Percentiles rank a stretch among this genome's conserved stretches.
Evolutionary conservation across 23 red algal genomes (phyloP).

Genomic region (Agarophyton chilense): DNA sequence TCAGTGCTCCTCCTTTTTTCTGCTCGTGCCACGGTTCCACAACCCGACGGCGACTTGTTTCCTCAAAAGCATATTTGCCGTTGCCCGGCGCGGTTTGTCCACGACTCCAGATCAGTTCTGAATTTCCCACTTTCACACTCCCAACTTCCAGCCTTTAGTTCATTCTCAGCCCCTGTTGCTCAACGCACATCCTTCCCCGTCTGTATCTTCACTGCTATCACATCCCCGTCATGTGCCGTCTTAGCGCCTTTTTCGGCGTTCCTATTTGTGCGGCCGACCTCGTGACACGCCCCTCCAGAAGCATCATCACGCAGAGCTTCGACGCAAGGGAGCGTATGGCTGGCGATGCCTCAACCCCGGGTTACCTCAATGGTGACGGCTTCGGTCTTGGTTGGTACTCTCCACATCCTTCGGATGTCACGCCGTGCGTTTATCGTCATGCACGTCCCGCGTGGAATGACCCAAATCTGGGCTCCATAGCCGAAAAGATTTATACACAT

Average conservation of each 20-base stretch:
- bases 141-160: too few species aligned
- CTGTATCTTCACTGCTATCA: background rate
- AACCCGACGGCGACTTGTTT: too few species aligned
- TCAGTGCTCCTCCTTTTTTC: background rate
- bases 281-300: slow-evolving; percentile 80
- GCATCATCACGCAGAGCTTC: slow-evolving; percentile 85
- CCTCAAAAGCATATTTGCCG: too few species aligned
- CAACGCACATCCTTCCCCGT: background rate
- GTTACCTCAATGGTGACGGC: slow-evolving; percentile 91
- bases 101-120: background rate
- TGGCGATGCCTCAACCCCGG: slow-evolving; percentile 67
- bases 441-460: slow-evolving; percentile 92
- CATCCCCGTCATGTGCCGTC: slow-evolving; percentile 66
- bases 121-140: too few species aligned
- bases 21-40: too few species aligned
- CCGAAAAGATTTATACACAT: slow-evolving; percentile 78
- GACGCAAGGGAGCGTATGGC: slow-evolving; percentile 82
- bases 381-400: slow-evolving; percentile 92
- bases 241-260: slow-evolving; percentile 83
- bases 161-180: too few species aligned
- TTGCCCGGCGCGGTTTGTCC: too few species aligned
- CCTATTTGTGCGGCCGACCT: slow-evolving; percentile 87
- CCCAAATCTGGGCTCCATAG: slow-evolving; percentile 80
- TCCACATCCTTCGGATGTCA: slow-evolving; percentile 45
- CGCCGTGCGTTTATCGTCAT: slow-evolving; percentile 83